Base-by-base conservation (phyloP, 2,329 filamentous ascomycete genomes). In the Seiridium cupressi region DNA sequence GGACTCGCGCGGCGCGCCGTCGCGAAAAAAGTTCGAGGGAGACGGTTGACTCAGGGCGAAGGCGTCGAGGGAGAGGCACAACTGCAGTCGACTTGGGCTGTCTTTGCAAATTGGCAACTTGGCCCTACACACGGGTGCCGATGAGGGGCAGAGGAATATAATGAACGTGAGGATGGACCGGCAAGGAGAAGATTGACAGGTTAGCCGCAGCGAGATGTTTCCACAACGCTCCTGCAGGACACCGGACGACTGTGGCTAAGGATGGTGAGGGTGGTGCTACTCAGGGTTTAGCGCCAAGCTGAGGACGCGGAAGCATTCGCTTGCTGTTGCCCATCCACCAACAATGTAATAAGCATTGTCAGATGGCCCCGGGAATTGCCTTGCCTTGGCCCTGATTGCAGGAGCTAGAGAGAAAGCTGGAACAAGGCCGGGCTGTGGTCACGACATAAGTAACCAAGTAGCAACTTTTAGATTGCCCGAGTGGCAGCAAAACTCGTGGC, bases 261-360 rank as follows among this genome's bases (percentile, higher is more conserved):
- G 51, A 18, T 35, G 32, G 9, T 44, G 35, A 31, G n/a, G 36
- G 49, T 36, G 5, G 31, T n/a, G 44, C 55, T 38, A 34, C 36
- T 57, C 44, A 32, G 55, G 55, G 55, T 47, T 57, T 48, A 57
- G 44, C 55, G 55, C 40, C 42, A 26, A 31, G 55, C 26, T 46
- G 42, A 57, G 35, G 26, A 46, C 53, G 40, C 53, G 36, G 40
- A 26, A 42, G 53, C 53, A 32, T 38, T 44, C 40, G 40, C 13
- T 34, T 44, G 31, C 8, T 32, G 31, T 53, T 35, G 47, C 34
- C 35, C 18, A 26, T 26, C 18, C 18, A 26, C 18, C 18, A 2
- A 26, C 18, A 26, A 26, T 26, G 18, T 26, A 26, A 26, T 26
- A 26, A 26, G 18, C 18, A 26, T 2, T 26, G 18, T 26, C 18